Base-by-base conservation (phyloP, 2,329 filamentous ascomycete genomes). In the Cercospora zeae-maydis region DNA sequence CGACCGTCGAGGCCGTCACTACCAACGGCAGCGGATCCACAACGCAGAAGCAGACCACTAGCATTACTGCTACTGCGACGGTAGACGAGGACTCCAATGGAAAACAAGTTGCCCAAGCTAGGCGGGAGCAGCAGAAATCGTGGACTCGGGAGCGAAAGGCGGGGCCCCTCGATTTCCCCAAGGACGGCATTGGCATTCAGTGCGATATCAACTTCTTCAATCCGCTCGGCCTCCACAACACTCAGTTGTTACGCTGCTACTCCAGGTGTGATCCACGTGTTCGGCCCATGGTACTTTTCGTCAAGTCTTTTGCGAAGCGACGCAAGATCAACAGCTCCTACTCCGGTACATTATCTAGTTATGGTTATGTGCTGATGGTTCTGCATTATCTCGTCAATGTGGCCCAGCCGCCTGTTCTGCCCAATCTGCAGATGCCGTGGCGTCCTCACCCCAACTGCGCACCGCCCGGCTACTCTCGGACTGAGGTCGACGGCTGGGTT, bases 171-270 rank as follows among this genome's bases (percentile, higher is more conserved):
- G 91, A 95, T 74, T 93, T 93, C 62, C 90, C 90, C 5, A 91
- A 91, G 71, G 80, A 81, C 8, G 88, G 88, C 3, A 84, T 89
- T 30, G 92, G 92, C n/a, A 90, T 93, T 13, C 90, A 93, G 73
- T 95, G 91, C 74, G 92, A 96, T 73, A 91, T 97, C 80, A 96
- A 96, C 75, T 96, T 96, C 74, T 89, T 89, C 1, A 92, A 92
- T 16, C 86, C 90, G 49, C 84, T 96, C 2, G 92, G 88, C 1
- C 81, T 96, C 2, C 89, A 95, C 67, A 96, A 96, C 75, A 96
- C 92, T 0, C 79, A 86, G 34, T 84, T 97, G 39, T 83, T 97
- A 31, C 86, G 90, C 39, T 93, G 91, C 75, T 97, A 97, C 77
- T 88, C 89, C 1, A 84, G 86, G 60, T 90, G 89, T 19, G 93